Evolutionary conservation across 768 basidiomycete species (phyloP).

Genomic region (Flagelloscypha sp.): DNA sequence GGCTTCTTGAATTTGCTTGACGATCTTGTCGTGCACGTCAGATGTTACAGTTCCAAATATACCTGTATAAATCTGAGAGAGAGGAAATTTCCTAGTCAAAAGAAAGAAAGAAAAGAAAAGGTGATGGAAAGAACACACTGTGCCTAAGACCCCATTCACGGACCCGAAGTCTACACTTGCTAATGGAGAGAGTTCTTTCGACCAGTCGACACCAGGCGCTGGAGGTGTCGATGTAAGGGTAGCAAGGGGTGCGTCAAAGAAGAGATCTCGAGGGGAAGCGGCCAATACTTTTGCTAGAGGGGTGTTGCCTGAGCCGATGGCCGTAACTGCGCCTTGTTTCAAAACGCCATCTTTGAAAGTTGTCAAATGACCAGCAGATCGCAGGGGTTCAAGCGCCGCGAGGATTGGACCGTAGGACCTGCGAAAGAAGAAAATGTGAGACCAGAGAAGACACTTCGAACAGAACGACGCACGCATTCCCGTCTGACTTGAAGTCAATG

Average conservation of each 20-base stretch:
- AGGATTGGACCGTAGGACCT: constrained; percentile 26
- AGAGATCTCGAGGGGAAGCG: constrained; percentile 14
- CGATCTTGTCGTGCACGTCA: constrained; percentile 8
- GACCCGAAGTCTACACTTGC: constrained; percentile 15
- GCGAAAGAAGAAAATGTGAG: background rate
- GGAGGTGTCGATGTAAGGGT: constrained; percentile 12
- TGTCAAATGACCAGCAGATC: constrained; percentile 26
- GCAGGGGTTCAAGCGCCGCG: constrained; percentile 27
- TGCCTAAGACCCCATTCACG: constrained; percentile 13
- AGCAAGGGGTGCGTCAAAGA: constrained; percentile 18
- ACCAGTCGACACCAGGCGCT: constrained; percentile 9
- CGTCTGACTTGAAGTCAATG: constrained; percentile 33
- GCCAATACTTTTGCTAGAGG: constrained; percentile 16
- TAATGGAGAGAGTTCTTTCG: constrained; percentile 14
- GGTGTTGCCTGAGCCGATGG: constrained; percentile 19
- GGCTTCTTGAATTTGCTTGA: constrained; percentile 14
- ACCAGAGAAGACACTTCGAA: background rate
- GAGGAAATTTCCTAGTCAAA: too few relatives aligned
- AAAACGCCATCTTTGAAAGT: constrained; percentile 19
- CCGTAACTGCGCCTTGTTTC: constrained; percentile 14
- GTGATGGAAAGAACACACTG: too few relatives aligned
- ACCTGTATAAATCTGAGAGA: too few relatives aligned
- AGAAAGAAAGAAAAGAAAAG: background rate
- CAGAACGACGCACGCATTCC: constrained; percentile 18
- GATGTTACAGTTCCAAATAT: constrained; percentile 8